A percentile compares a stretch with the other conserved stretches of the same genome.
Evolutionary conservation across 108 stramenopile species (phyloP).

Genomic region (Skeletonema tropicum): DNA sequence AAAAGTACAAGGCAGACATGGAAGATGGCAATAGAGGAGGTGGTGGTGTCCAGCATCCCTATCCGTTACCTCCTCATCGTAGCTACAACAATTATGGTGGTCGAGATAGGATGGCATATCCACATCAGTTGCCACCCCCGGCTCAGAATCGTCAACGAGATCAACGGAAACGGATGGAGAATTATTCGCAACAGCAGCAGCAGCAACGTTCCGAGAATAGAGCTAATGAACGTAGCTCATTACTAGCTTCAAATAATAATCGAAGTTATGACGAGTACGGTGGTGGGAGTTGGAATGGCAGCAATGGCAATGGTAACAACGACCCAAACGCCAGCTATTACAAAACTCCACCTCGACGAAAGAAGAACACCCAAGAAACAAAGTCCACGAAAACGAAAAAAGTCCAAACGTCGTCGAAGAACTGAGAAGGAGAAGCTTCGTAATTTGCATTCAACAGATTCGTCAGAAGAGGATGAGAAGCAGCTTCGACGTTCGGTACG

Average conservation of each 20-base stretch:
- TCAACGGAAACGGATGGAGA: not conserved
- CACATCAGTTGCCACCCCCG: constrained; percentile 4
- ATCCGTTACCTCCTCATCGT: constrained; percentile 19
- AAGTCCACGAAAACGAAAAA: not conserved
- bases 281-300: not conserved
- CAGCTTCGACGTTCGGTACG: constrained; percentile 1
- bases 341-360: not conserved
- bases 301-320: not conserved
- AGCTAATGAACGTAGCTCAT: constrained; percentile 48
- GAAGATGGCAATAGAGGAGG: not conserved
- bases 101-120: constrained; percentile 15
- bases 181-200: constrained; percentile 22
- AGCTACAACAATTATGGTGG: constrained; percentile 4
- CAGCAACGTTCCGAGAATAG: not conserved
- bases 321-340: not conserved
- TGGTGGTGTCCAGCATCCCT: constrained; percentile 2
- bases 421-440: constrained; percentile 14
- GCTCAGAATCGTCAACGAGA: constrained; percentile 11
- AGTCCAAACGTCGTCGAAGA: not conserved
- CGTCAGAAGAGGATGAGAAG: constrained; percentile 28
- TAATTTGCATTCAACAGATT: constrained; percentile 8
- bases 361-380: not conserved
- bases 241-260: constrained; percentile 45
- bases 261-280: constrained; percentile 12
- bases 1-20: constrained; percentile 1